phyloP scores from a whole-genome alignment of 441 rosid species.

The Syzygium malaccense region DNA sequence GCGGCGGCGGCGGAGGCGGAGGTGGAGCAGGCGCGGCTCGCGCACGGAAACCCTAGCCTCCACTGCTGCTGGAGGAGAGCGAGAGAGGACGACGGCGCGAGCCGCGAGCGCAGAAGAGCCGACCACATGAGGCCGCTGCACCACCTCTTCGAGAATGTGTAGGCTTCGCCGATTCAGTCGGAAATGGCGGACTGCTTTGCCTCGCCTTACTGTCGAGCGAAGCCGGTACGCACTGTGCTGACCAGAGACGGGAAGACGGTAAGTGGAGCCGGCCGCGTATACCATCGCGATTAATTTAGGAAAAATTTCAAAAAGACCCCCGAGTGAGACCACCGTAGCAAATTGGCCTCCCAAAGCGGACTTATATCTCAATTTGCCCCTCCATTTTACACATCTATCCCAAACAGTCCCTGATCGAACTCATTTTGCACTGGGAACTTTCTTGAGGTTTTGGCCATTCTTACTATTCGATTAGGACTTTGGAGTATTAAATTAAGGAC shows the following conservation, averaged over 20 bases:
- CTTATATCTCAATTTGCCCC: background rate
- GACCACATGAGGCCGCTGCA: conserved; percentile 38
- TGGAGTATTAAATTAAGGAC: background rate
- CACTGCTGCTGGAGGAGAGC: conserved; percentile 20
- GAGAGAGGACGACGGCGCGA: conserved; percentile 2
- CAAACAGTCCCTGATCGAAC: background rate
- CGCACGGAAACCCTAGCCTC: conserved; percentile 29
- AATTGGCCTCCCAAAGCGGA: background rate
- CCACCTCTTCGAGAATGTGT: background rate
- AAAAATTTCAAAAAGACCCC: background rate
- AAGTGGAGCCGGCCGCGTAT: background rate
- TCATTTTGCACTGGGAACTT: background rate
- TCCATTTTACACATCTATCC: background rate
- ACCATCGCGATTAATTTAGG: background rate
- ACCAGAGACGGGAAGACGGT: background rate
- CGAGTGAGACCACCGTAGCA: background rate
- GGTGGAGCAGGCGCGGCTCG: conserved; percentile 8
- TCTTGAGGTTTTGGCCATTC: background rate
- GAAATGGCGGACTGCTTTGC: background rate
- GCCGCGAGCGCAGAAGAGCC: conserved; percentile 46
- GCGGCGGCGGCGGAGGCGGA: background rate
- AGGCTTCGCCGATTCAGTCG: background rate
- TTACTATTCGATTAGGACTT: background rate
- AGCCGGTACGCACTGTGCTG: background rate
- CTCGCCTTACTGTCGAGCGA: background rate